Evolutionary conservation across 78 protist genomes (phyloP).

Genomic region (Protostelium mycophagum): DNA sequence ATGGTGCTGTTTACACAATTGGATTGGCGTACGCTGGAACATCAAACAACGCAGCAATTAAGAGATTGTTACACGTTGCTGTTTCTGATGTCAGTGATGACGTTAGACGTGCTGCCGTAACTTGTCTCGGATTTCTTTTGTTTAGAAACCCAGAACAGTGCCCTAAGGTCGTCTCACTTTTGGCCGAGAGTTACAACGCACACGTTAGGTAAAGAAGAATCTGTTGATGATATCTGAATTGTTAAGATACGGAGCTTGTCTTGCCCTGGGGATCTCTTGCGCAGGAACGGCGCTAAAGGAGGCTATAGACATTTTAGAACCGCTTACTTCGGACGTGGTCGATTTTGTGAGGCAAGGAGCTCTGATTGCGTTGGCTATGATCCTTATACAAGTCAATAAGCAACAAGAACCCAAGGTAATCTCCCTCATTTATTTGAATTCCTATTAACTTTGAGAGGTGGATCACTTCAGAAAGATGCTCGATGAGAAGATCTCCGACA

Average conservation of each 20-base stretch:
- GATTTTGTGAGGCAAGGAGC: constrained; percentile 97
- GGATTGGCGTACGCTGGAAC: constrained; percentile 97
- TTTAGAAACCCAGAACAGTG: constrained; percentile 80
- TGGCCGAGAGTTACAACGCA: constrained; percentile 94
- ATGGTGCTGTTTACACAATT: constrained; percentile 88
- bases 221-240: not conserved
- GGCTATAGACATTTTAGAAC: constrained; percentile 78
- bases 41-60: constrained; percentile 82
- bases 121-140: constrained; percentile 91
- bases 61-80: constrained; percentile 91
- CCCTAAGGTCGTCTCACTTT: constrained; percentile 76
- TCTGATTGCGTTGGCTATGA: constrained; percentile 89
- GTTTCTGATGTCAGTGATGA: constrained; percentile 96
- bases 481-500: constrained; percentile 56
- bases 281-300: constrained; percentile 92
- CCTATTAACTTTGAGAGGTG: constrained; percentile 21
- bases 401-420: constrained; percentile 28
- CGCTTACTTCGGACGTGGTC: constrained; percentile 76
- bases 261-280: constrained; percentile 97
- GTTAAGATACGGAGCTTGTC: constrained; percentile 86
- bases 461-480: constrained; percentile 37
- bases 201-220: no score
- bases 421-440: not conserved
- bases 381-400: constrained; percentile 83
- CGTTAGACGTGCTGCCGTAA: constrained; percentile 98